A percentile compares a stretch with the other conserved stretches of the same genome.
These are phyloP conservation scores for Entomortierella lignicola DNA, from an alignment of 192 early-diverging fungal genomes.

Conservation along the genomic window DNA sequence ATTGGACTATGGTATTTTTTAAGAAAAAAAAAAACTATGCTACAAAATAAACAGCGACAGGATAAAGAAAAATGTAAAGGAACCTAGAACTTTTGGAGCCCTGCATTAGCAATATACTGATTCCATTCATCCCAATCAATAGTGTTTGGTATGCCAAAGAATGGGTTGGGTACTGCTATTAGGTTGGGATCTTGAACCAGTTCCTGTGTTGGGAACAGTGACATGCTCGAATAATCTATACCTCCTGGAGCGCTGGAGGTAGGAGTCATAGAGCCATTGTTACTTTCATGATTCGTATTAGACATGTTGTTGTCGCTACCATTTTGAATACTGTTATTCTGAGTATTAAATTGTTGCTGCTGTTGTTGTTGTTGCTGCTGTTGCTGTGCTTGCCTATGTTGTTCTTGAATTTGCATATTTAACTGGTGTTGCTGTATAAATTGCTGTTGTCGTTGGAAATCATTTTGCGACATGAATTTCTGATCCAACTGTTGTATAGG, in stretches of 20 bases:
- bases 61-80: background rate
- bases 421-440: conserved; percentile 41
- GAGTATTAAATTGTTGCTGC: no score
- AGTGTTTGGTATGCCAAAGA: conserved; percentile 51
- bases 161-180: conserved; percentile 42
- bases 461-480: conserved; percentile 21
- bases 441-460: conserved; percentile 43
- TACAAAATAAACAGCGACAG: background rate
- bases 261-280: background rate
- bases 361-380: conserved; percentile 35
- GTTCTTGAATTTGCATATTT: conserved; percentile 36
- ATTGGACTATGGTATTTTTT: background rate
- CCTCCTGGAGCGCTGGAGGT: background rate
- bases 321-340: background rate
- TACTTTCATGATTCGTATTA: no score
- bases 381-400: conserved; percentile 35
- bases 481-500: conserved; percentile 10
- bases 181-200: conserved; percentile 25
- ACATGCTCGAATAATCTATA: conserved; percentile 28
- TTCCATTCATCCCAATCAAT: conserved; percentile 57
- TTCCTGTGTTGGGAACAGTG: conserved; percentile 36
- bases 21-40: conserved; percentile 1
- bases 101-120: conserved; percentile 44
- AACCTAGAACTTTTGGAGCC: conserved; percentile 34
- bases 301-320: no score